A percentile compares a stretch with the other conserved stretches of the same genome.
Evolutionary conservation across 225 moss, liverwort and hornwort genomes (phyloP).

Genomic region (Sphagnum tenellum): DNA sequence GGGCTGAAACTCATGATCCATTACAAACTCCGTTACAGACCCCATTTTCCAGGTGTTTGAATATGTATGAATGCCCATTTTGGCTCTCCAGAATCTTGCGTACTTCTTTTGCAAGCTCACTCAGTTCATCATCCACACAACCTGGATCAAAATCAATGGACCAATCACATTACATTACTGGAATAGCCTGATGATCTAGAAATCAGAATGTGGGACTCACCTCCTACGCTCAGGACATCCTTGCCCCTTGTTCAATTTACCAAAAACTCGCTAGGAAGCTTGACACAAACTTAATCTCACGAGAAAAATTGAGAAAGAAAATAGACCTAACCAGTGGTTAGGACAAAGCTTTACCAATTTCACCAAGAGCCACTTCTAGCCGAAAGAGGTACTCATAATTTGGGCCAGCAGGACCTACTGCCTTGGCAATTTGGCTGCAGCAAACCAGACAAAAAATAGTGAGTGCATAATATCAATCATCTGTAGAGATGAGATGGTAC

Average conservation of each 20-base stretch:
- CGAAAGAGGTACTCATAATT: conserved; percentile 62
- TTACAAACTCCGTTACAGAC: too few species aligned
- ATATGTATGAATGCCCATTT: too few species aligned
- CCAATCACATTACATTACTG: too few species aligned
- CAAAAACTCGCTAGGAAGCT: too few species aligned
- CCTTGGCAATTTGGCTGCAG: conserved; percentile 86
- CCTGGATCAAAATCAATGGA: conserved; percentile 22
- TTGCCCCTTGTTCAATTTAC: too few species aligned
- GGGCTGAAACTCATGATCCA: too few species aligned
- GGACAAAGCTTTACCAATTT: conserved; percentile 53
- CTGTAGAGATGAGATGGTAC: too few species aligned
- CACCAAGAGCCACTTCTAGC: conserved; percentile 59
- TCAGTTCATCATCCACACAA: conserved; percentile 62
- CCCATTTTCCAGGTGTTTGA: too few species aligned
- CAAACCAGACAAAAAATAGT: neutral
- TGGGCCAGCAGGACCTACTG: conserved; percentile 80
- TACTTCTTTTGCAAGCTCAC: conserved; percentile 67
- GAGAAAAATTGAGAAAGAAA: neutral
- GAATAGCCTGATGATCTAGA: too few species aligned
- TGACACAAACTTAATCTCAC: neutral
- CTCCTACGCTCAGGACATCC: neutral
- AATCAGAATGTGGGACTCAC: too few species aligned
- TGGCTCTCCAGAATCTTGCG: conserved; percentile 36
- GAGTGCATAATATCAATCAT: too few species aligned
- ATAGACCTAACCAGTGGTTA: neutral